Evolutionary conservation across 352 stramenopile genomes (phyloP), one percentile per base, ranked within the genome.

Genomic region (Pythium dissimile): DNA sequence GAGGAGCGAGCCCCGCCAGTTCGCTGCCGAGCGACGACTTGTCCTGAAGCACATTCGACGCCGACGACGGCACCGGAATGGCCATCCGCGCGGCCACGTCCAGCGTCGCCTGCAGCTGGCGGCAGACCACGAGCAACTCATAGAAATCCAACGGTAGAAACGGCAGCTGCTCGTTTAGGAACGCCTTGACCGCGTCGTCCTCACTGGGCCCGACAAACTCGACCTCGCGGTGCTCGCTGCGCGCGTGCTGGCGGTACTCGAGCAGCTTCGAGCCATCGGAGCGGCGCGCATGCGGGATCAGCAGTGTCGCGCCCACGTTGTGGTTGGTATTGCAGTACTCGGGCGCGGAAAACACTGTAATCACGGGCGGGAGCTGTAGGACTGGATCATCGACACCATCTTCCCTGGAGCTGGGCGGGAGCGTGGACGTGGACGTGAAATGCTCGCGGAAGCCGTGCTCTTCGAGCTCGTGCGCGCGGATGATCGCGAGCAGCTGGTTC

Each of bases 321-420:
- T 84, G 62, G 51, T 92, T 89, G 16, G 75, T 88, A 54, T 89
- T 89, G 66, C 84, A 94, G 56, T 94, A 94, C 59, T 92, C 77
- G 21, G 84, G 82, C 13, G 84, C 84, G 1, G 84, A 94, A 61
- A 94, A 94, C 10, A 94, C 80, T 0, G 84, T 94, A 30, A 92
- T 73, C 46, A 92, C 71, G 0, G 77, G 74, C 13, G 81, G 77
- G 18, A 91, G 32, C 32, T n/a, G 21, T 10, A 41, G 27, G 16
- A 28, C 31, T 6, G 30, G 46, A 10, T 50, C 41, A 2, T 48
- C 41, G 5, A 43, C 37, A 0, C 7, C 6, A 1, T 47, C 27
- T 16, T 26, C 42, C n/a, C n/a, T n/a, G n/a, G n/a, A n/a, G n/a
- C n/a, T n/a, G n/a, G n/a, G n/a, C n/a, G n/a, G n/a, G n/a, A n/a